Percentiles rank a stretch among this genome's conserved stretches.
phyloP scores from a whole-genome alignment of 805 yeast species.

The Teunomyces gatunensis region DNA sequence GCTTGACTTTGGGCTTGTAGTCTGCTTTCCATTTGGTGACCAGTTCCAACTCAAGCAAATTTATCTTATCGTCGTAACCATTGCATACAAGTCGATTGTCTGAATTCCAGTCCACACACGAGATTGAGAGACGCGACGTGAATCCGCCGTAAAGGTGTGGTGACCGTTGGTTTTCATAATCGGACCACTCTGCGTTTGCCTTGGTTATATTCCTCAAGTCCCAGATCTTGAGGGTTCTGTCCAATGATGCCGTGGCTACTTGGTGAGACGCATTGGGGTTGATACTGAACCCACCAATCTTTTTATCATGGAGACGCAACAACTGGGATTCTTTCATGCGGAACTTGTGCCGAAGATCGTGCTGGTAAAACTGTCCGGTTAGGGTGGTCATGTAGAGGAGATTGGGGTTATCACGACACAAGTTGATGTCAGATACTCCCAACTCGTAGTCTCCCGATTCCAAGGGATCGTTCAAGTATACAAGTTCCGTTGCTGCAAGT shows the following conservation, averaged over 20 bases:
- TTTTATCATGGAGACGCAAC: slow-evolving; percentile 78
- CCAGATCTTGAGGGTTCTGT: slow-evolving; percentile 82
- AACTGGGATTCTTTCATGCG: slow-evolving; percentile 28
- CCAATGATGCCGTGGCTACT: slow-evolving; percentile 86
- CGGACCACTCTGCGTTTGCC: slow-evolving; percentile 52
- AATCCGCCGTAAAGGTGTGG: slow-evolving; percentile 60
- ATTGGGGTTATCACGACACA: slow-evolving; percentile 48
- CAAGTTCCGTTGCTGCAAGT: slow-evolving; percentile 53
- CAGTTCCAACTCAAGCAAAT: slow-evolving; percentile 54
- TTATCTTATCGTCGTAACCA: slow-evolving; percentile 86
- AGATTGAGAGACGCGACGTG: slow-evolving; percentile 73
- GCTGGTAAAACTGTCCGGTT: slow-evolving; percentile 72
- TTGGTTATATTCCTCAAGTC: slow-evolving; percentile 61
- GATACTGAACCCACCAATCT: slow-evolving; percentile 84
- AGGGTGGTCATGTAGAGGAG: slow-evolving; percentile 72
- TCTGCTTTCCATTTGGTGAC: slow-evolving; percentile 25
- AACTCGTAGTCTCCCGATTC: slow-evolving; percentile 37
- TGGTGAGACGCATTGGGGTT: slow-evolving; percentile 67
- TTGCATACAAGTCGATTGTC: slow-evolving; percentile 77
- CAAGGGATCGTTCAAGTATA: slow-evolving; percentile 47
- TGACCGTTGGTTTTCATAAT: slow-evolving; percentile 44
- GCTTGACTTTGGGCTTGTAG: slow-evolving; percentile 11
- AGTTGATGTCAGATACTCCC: slow-evolving; percentile 75
- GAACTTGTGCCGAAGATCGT: slow-evolving; percentile 59
- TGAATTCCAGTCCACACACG: slow-evolving; percentile 79